Evolutionary conservation across 169 alveolate genomes (phyloP).

Genomic region (Amoebophrya sp.): DNA sequence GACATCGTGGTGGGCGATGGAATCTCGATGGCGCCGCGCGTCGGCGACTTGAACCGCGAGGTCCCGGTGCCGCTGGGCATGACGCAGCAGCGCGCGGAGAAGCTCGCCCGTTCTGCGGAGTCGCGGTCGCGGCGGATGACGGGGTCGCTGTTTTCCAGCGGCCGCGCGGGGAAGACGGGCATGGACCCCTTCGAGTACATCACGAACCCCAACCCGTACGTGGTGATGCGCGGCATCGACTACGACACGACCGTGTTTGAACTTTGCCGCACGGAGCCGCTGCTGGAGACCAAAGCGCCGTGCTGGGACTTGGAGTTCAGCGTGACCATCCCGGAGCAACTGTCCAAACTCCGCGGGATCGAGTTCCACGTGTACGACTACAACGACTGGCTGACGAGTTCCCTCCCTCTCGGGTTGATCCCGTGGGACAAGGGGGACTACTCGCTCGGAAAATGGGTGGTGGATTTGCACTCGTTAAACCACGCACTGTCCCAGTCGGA

Average conservation of each 20-base stretch:
- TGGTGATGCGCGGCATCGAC: not conserved
- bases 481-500: not conserved
- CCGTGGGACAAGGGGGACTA: conserved; percentile 15
- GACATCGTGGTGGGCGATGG: not conserved
- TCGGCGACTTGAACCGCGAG: not conserved
- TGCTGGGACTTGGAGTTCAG: conserved; percentile 11
- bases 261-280: not conserved
- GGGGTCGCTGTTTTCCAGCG: not conserved
- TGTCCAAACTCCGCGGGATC: not conserved
- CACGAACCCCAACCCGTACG: not conserved
- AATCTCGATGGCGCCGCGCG: not conserved
- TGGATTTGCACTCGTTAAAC: not conserved
- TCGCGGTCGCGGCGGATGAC: not conserved
- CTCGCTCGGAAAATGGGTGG: not conserved
- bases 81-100: conserved; percentile 17
- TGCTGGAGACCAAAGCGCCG: conserved; percentile 10
- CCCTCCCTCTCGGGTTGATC: not conserved
- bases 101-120: not conserved
- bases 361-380: conserved; percentile 19
- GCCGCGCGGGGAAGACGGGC: not conserved
- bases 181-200: not conserved
- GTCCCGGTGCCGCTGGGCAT: not conserved
- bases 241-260: not conserved
- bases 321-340: not conserved
- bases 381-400: not conserved